Conservation (phyloP, 192 early-diverging fungal species). For the Gaertneriomyces semiglobifer region DNA sequence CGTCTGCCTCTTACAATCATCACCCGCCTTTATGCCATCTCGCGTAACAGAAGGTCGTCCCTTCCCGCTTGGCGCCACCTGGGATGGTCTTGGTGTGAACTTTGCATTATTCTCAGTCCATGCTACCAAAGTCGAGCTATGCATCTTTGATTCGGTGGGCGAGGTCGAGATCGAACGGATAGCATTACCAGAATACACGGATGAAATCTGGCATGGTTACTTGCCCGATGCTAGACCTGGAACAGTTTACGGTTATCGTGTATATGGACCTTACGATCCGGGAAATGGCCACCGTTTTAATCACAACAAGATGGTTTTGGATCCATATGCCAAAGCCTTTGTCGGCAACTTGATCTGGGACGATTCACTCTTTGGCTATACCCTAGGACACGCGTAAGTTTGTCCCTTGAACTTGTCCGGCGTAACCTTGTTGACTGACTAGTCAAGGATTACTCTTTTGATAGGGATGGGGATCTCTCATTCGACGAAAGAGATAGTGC, state of each 20-base stretch:
- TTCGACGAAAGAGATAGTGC: slow-evolving; percentile 26
- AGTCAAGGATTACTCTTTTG: not conserved
- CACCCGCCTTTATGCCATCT: not conserved
- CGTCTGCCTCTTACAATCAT: no score
- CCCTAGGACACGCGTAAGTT: slow-evolving; percentile 7
- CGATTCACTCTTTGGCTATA: slow-evolving; percentile 25
- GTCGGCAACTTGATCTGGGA: slow-evolving; percentile 27
- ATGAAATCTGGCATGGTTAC: slow-evolving; percentile 30
- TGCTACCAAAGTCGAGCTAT: slow-evolving; percentile 30
- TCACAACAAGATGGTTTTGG: slow-evolving; percentile 25
- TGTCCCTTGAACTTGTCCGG: not conserved
- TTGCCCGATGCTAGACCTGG: slow-evolving; percentile 27
- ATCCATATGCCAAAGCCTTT: slow-evolving; percentile 26
- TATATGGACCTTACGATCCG: slow-evolving; percentile 28
- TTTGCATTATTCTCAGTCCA: slow-evolving; percentile 31
- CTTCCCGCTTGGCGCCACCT: slow-evolving; percentile 24
- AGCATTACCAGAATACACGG: slow-evolving; percentile 28
- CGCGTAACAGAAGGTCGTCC: slow-evolving; percentile 23
- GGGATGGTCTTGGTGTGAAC: slow-evolving; percentile 31
- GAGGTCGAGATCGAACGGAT: slow-evolving; percentile 24
- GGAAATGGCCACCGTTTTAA: slow-evolving; percentile 27
- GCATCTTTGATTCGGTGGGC: slow-evolving; percentile 18
- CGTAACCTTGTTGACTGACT: not conserved
- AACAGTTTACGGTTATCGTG: slow-evolving; percentile 25
- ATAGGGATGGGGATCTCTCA: slow-evolving; percentile 12